Percentiles rank a stretch among this genome's conserved stretches.
Conservation (phyloP, 2,329 filamentous ascomycete species). For the Acephala macrosclerotiorum region DNA sequence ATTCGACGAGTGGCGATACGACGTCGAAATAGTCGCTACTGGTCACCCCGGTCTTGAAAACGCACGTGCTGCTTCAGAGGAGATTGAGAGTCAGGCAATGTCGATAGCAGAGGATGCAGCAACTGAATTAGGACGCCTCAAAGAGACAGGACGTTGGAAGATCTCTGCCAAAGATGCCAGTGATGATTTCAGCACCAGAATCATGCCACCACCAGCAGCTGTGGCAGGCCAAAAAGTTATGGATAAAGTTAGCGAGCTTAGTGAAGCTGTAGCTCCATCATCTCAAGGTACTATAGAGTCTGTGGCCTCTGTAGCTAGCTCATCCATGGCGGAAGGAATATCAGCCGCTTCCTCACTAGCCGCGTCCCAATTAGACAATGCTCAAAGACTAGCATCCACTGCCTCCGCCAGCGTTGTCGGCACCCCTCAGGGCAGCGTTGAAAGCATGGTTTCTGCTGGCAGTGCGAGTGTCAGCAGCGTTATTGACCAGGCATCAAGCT, state of each 20-base stretch:
- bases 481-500: slow-evolving; percentile 40
- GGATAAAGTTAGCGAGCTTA: slow-evolving; percentile 39
- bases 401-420: slow-evolving; percentile 35
- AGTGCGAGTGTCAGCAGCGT: slow-evolving; percentile 39
- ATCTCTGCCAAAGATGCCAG: slow-evolving; percentile 75
- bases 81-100: slow-evolving; percentile 83
- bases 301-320: slow-evolving; percentile 44
- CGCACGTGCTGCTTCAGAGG: slow-evolving; percentile 71
- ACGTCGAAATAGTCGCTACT: slow-evolving; percentile 79
- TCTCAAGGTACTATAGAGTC: slow-evolving; percentile 40
- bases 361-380: slow-evolving; percentile 31
- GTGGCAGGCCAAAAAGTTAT: slow-evolving; percentile 46
- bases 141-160: slow-evolving; percentile 87
- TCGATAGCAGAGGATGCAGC: slow-evolving; percentile 78
- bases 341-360: slow-evolving; percentile 35
- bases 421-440: slow-evolving; percentile 40
- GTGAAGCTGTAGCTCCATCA: slow-evolving; percentile 37
- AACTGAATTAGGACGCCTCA: slow-evolving; percentile 79
- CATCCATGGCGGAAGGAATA: slow-evolving; percentile 28
- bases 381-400: slow-evolving; percentile 34
- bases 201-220: slow-evolving; percentile 64
- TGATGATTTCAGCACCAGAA: slow-evolving; percentile 79
- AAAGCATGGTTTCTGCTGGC: slow-evolving; percentile 45
- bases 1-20: slow-evolving; percentile 83
- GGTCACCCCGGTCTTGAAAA: slow-evolving; percentile 74